Evolutionary conservation across 2,329 filamentous ascomycete species (phyloP), one percentile per base, ranked within the genome.

Genomic region (Emydomyces testavorans): DNA sequence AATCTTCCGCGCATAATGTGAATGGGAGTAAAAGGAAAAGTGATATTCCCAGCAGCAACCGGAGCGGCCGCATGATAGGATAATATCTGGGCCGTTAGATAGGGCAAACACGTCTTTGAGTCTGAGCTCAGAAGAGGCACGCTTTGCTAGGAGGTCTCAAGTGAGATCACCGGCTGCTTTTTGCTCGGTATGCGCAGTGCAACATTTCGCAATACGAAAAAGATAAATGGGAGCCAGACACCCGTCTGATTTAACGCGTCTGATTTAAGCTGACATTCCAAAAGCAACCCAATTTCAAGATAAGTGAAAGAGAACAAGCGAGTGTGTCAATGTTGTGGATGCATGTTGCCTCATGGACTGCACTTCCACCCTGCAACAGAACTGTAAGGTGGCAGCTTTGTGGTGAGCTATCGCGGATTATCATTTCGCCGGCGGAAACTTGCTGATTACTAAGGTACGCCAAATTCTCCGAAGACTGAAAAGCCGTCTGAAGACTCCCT

Each of bases 1-100:
- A 70, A 51, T 73, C 71, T 53, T 71, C 68, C 5, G 63, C 63
- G 41, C 66, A 68, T 36, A 70, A 49, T 40, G 60, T 57, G 15
- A 67, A 54, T n/a, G 65, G 62, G 20, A 69, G 56, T 40, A 69
- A 50, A 18, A 59, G 52, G 28, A 68, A 57, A 10, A 69, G 51
- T 10, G 60, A 61, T 39, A 69, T 28, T 18, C 55, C 59, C 31
- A 65, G 24, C 3, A 65, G 40, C 13, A 68, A 52, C 5, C 58
- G 57, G 48, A 63, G 48, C 13, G 62, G 49, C 52, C 64, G 61
- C 66, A 69, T 68, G 41, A 45, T 48, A 4, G 16, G 15, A n/a
- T 6, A 29, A 11, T 38, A 29, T 21, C 8, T 11, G 10, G 16
- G 6, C 3, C 1, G 29, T 4, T 18, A 3, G 7, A n/a, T 21